Percentiles rank a stretch among this genome's conserved stretches.
Evolutionary conservation across 306 rosid species (phyloP).

Genomic region (Prunus campanulata): DNA sequence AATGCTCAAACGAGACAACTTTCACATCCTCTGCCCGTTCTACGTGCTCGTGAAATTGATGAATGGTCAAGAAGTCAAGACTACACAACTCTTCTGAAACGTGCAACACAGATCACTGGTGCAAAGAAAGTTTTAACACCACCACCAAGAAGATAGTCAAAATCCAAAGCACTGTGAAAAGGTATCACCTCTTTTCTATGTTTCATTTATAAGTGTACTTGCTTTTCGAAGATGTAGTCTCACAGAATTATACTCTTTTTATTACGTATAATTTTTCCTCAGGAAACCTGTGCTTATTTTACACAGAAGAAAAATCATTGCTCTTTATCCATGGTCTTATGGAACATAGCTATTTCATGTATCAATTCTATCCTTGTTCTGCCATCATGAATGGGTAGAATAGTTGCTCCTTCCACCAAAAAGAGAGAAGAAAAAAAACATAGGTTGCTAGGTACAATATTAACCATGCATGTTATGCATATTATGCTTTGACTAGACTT

Average conservation of each 20-base stretch:
- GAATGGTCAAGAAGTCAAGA: constrained; percentile 84
- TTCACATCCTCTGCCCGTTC: constrained; percentile 90
- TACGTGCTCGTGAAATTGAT: constrained; percentile 94
- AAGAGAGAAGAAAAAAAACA: background rate
- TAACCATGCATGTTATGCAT: too few relatives aligned
- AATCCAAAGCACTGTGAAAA: constrained; percentile 23
- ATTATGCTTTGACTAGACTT: background rate
- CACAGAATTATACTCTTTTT: background rate
- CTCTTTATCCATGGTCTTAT: too few relatives aligned
- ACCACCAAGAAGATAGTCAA: constrained; percentile 24
- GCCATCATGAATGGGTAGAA: too few relatives aligned
- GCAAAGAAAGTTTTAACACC: constrained; percentile 9
- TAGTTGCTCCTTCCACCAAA: background rate
- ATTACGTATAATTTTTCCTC: too few relatives aligned
- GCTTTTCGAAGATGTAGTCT: background rate
- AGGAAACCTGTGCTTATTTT: background rate
- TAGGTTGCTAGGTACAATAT: background rate
- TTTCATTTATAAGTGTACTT: background rate
- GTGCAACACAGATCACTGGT: constrained; percentile 41
- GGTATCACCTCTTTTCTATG: background rate
- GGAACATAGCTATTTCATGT: too few relatives aligned
- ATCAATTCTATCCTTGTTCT: too few relatives aligned
- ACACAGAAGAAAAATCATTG: background rate
- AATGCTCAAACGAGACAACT: constrained; percentile 95
- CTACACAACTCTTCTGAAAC: constrained; percentile 58